Percentiles rank a stretch among this genome's conserved stretches.
phyloP scores from a whole-genome alignment of 257 asterid genomes.

The Solanum peruvianum region DNA sequence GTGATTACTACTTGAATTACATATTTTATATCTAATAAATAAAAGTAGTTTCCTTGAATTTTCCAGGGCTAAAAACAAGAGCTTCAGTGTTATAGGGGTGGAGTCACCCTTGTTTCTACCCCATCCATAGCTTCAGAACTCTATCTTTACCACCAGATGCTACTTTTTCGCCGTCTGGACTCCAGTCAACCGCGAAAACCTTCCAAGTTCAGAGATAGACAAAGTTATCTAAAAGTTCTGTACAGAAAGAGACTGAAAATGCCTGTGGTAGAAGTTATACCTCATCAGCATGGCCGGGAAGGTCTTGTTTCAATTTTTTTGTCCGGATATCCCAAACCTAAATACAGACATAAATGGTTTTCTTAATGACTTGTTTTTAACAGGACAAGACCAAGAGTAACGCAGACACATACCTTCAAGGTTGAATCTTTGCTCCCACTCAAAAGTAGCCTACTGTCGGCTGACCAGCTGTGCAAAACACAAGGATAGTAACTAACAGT shows the following conservation, averaged over 20 bases:
- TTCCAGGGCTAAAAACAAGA: neutral
- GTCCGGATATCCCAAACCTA: slow-evolving; percentile 95
- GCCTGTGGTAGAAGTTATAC: slow-evolving; percentile 15
- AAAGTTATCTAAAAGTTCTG: neutral
- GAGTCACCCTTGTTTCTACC: slow-evolving; percentile 15
- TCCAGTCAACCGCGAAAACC: slow-evolving; percentile 99
- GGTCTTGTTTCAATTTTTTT: slow-evolving; percentile 83
- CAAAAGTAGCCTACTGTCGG: slow-evolving; percentile 86
- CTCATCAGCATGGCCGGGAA: slow-evolving; percentile 98
- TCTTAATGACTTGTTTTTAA: neutral
- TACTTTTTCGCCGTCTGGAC: slow-evolving; percentile 97
- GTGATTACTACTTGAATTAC: neutral
- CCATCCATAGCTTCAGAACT: slow-evolving; percentile 94
- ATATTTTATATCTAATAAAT: neutral
- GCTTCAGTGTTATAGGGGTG: neutral
- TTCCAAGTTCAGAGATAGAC: neutral
- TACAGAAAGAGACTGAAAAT: neutral
- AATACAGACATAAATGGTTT: neutral
- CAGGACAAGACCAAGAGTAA: neutral
- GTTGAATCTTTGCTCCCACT: slow-evolving; percentile 99
- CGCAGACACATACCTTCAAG: slow-evolving; percentile 48
- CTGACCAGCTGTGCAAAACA: slow-evolving; percentile 76
- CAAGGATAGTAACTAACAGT: slow-evolving; percentile 1
- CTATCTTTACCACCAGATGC: slow-evolving; percentile 93
- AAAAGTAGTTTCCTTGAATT: neutral